Base-by-base conservation (phyloP, 139 green algal genomes). In the Micromonas commoda region DNA sequence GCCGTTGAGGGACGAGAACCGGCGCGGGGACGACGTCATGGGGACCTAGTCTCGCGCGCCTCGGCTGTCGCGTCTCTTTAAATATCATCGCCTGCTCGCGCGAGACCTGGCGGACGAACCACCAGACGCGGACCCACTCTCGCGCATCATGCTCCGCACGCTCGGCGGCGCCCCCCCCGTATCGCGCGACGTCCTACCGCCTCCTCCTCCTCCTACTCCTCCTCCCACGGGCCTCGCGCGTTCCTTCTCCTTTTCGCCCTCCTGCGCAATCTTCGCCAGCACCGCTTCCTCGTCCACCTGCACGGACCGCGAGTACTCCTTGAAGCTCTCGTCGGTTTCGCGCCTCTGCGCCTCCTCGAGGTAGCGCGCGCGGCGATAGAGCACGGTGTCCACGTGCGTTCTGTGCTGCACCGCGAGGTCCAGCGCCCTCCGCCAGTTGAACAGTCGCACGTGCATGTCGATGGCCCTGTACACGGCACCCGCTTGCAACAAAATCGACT, bases 401-500 rank as follows among this genome's bases (percentile, higher is more conserved):
- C 89, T 90, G 80, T 93, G 81, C 57, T 90, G 83, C 54, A 84
- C 70, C 6, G 90, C 91, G 38, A 96, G 65, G 23, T 91, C 84
- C 73, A 93, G 77, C 16, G 91, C 90, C 13, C 85, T 80, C 34
- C 31, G 33, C 53, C 52, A 83, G 72, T 83, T 77, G 61, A 78
- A 80, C 19, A 92, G 78, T 73, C 82, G 79, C 35, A 94, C 85
- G 82, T 91, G 89, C 57, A 93, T 77, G 78, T 93, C 88, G 80
- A 96, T 91, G n/a, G 91, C 91, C 26, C 88, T 81, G 81, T 89
- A 94, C 1, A 86, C 37, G 23, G 93, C 77, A 0, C 88, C 86
- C n/a, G 88, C 88, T 82, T 93, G 83, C 45, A 94, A 77, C 35
- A 95, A 81, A 33, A 92, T 90, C 51, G 77, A 71, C 80, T 95